Evolutionary conservation across 441 rosid species (phyloP).

Genomic region (Aquilaria agallochum): DNA sequence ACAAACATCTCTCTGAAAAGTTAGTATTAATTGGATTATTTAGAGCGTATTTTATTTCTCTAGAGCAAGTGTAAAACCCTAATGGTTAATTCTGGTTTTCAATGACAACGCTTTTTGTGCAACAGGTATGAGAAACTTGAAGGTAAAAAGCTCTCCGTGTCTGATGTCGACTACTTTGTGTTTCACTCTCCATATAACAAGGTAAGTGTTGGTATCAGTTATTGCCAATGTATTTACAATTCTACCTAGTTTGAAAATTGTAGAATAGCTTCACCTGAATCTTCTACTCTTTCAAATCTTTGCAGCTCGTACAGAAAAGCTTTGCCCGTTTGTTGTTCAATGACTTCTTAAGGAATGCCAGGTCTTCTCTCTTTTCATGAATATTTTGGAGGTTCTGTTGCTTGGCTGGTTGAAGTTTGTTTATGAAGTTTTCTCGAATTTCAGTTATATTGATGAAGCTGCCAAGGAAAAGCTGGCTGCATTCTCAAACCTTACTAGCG

Average conservation of each 20-base stretch:
- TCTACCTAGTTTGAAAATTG: conserved; percentile 1
- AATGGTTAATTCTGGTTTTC: conserved; percentile 1
- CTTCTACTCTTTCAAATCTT: conserved; percentile 16
- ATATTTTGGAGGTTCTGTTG: background rate
- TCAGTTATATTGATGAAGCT: conserved; percentile 78
- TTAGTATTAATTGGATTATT: conserved; percentile 26
- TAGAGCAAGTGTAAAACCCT: background rate
- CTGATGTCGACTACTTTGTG: conserved; percentile 73
- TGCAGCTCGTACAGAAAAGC: conserved; percentile 99
- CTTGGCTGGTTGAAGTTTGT: conserved; percentile 8
- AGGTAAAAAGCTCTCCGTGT: conserved; percentile 74
- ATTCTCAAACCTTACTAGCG: conserved; percentile 62
- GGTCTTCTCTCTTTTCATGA: conserved; percentile 36
- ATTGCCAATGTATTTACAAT: background rate
- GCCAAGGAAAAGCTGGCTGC: conserved; percentile 80
- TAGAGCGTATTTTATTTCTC: conserved; percentile 9
- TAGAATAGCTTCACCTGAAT: background rate
- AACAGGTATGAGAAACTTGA: conserved; percentile 78
- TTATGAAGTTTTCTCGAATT: conserved; percentile 11
- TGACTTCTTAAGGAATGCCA: conserved; percentile 75
- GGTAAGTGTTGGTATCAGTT: conserved; percentile 30
- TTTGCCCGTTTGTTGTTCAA: conserved; percentile 86
- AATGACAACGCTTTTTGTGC: conserved; percentile 14
- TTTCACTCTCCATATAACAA: conserved; percentile 99
- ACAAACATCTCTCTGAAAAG: conserved; percentile 79